Conservation (phyloP, 805 yeast genomes). For the Lipomyces lipofer region DNA sequence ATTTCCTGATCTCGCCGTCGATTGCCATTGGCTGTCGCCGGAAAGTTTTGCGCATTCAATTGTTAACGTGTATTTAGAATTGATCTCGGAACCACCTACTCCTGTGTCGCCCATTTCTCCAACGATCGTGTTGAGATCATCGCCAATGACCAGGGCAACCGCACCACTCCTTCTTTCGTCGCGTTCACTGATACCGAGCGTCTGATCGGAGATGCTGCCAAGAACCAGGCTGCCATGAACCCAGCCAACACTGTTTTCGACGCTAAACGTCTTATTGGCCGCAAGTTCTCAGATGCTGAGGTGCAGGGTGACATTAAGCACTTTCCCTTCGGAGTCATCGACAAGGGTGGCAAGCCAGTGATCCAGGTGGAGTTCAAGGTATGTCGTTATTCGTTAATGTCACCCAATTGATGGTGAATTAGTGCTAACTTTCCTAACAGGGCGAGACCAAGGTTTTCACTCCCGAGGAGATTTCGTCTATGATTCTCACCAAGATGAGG, state of each 20-base stretch:
- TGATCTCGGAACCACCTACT: constrained; percentile 96
- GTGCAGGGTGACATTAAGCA: constrained; percentile 80
- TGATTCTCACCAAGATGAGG: constrained; percentile 90
- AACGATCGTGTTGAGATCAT: constrained; percentile 91
- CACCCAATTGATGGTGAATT: background rate
- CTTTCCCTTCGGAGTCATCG: constrained; percentile 80
- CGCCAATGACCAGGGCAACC: constrained; percentile 98
- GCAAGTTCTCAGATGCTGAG: constrained; percentile 74
- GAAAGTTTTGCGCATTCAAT: too few species aligned
- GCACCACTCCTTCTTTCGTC: constrained; percentile 96
- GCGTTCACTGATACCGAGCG: constrained; percentile 96
- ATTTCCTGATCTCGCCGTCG: background rate
- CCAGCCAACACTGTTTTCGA: constrained; percentile 92
- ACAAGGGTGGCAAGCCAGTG: constrained; percentile 81
- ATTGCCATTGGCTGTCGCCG: background rate
- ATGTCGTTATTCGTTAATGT: background rate
- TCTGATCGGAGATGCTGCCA: constrained; percentile 96
- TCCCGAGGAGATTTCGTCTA: constrained; percentile 92
- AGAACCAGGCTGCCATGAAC: constrained; percentile 97
- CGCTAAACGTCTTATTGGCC: constrained; percentile 92
- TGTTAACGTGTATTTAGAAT: constrained; percentile 51
- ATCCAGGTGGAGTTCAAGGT: constrained; percentile 78
- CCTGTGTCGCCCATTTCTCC: constrained; percentile 88
- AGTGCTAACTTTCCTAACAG: constrained; percentile 2
- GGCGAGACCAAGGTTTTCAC: constrained; percentile 85